Conservation (phyloP, 2,329 filamentous ascomycete species). For the Chrysosporium keratinophilum region DNA sequence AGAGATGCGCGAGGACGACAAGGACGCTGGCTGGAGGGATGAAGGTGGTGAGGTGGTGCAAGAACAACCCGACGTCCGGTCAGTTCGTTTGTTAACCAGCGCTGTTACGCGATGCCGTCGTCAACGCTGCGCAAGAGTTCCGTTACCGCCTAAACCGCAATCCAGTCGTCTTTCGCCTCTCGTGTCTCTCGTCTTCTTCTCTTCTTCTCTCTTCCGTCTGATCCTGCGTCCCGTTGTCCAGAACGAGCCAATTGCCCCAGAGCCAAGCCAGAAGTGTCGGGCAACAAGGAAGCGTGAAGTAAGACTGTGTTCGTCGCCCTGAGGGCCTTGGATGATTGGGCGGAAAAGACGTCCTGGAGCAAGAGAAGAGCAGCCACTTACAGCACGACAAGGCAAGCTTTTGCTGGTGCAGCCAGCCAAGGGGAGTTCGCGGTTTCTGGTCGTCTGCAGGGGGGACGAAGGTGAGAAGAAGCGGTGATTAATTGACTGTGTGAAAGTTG, state of each 20-base stretch:
- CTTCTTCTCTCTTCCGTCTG: neutral
- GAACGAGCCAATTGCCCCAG: neutral
- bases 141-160: neutral
- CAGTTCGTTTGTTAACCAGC: neutral
- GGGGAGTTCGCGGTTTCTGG: slow-evolving; percentile 8
- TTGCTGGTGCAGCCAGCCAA: slow-evolving; percentile 8
- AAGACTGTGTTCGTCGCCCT: neutral
- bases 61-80: neutral
- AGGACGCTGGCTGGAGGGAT: neutral
- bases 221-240: neutral
- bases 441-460: slow-evolving; percentile 17
- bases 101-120: neutral
- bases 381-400: slow-evolving; percentile 8
- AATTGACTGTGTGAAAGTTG: slow-evolving; percentile 14
- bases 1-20: neutral
- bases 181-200: neutral
- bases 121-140: neutral
- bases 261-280: neutral
- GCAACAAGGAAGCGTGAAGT: slow-evolving; percentile 2
- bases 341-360: neutral
- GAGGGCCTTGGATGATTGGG: slow-evolving; percentile 9
- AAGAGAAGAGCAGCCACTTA: slow-evolving; percentile 16
- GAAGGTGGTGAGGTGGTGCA: neutral
- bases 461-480: slow-evolving; percentile 18
- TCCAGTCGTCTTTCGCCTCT: neutral